A percentile compares a stretch with the other conserved stretches of the same genome.
Evolutionary conservation across 1,284 basidiomycete species (phyloP).

Genomic region (Lentinus polychrous): DNA sequence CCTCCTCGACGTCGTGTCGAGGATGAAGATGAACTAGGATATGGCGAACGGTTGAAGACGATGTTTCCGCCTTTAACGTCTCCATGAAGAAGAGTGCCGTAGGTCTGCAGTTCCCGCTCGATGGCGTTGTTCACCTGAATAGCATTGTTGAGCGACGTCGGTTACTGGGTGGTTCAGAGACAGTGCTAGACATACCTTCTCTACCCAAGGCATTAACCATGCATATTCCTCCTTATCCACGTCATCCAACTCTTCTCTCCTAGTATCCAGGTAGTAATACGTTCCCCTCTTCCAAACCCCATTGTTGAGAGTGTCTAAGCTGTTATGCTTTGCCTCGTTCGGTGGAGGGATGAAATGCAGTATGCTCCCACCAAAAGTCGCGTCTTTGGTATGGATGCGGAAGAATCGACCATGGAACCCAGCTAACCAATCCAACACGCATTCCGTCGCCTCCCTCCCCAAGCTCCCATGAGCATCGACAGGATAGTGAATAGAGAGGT

Average conservation of each 20-base stretch:
- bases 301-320: background rate
- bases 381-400: slow-evolving; percentile 2
- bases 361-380: background rate
- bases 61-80: slow-evolving; percentile 17
- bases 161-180: background rate
- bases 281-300: slow-evolving; percentile 16
- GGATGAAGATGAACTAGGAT: background rate
- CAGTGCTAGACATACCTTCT: slow-evolving; percentile 9
- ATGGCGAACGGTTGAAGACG: slow-evolving; percentile 13
- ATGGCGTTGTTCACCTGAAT: slow-evolving; percentile 14
- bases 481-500: slow-evolving; percentile 12
- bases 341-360: slow-evolving; percentile 10
- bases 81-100: slow-evolving; percentile 15
- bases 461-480: slow-evolving; percentile 12
- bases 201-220: slow-evolving; percentile 16
- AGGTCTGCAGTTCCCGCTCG: slow-evolving; percentile 4
- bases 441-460: slow-evolving; percentile 9
- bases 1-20: background rate
- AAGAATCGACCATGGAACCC: slow-evolving; percentile 14
- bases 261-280: slow-evolving; percentile 16
- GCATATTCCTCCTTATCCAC: slow-evolving; percentile 11
- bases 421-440: slow-evolving; percentile 14
- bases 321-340: background rate
- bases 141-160: background rate
- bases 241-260: slow-evolving; percentile 13